These are phyloP conservation scores for Aspergillus tubingensis DNA, from an alignment of 2,329 filamentous ascomycete species.

Conservation along the genomic window DNA sequence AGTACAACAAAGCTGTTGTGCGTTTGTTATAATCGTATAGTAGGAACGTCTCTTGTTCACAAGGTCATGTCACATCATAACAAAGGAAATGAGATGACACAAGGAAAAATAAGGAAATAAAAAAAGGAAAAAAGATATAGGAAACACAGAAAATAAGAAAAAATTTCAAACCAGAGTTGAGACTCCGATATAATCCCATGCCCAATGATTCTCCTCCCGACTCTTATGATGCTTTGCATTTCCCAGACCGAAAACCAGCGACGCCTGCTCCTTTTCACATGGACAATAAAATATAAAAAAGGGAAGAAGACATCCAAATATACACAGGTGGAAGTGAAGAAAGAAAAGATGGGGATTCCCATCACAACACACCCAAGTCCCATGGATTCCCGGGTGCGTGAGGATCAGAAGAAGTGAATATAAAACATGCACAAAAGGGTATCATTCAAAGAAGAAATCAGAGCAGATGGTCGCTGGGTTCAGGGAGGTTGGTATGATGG, in stretches of 20 bases:
- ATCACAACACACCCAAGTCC: constrained; percentile 7
- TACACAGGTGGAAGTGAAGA: constrained; percentile 8
- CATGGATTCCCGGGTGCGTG: background rate
- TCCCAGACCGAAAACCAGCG: constrained; percentile 4
- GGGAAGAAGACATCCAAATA: constrained; percentile 1
- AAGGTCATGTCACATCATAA: constrained; percentile 19
- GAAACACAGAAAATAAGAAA: constrained; percentile 5
- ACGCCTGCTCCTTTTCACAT: constrained; percentile 12
- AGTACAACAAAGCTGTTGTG: background rate
- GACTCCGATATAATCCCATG: background rate
- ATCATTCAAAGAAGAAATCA: constrained; percentile 26
- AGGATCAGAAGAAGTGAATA: constrained; percentile 19
- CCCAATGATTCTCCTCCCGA: background rate
- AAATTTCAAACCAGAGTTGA: constrained; percentile 1
- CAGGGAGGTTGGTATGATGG: constrained; percentile 3
- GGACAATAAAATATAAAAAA: constrained; percentile 4
- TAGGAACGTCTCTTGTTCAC: constrained; percentile 4
- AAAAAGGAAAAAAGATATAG: background rate
- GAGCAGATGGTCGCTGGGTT: constrained; percentile 9
- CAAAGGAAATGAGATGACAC: constrained; percentile 19
- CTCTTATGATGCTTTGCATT: constrained; percentile 2
- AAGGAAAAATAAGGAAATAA: constrained; percentile 13
- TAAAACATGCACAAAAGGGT: constrained; percentile 23
- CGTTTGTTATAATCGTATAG: background rate
- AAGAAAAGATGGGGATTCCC: constrained; percentile 3